A percentile compares a stretch with the other conserved stretches of the same genome.
phyloP scores from a whole-genome alignment of 306 rosid genomes.

The Prosopis cineraria region DNA sequence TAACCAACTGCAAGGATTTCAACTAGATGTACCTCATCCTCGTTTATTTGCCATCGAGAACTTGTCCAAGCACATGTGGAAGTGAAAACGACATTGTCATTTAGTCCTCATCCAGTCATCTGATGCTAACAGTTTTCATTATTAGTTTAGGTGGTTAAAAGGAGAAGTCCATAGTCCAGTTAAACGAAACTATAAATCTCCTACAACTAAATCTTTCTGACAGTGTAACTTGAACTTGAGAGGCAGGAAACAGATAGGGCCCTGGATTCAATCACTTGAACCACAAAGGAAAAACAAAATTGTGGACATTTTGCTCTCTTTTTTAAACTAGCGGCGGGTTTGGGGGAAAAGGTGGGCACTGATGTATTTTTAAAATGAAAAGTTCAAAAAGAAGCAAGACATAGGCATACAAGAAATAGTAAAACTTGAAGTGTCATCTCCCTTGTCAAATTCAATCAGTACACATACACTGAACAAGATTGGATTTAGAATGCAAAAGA shows the following conservation, averaged over 20 bases:
- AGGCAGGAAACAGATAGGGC: background rate
- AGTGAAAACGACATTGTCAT: background rate
- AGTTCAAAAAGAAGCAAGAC: constrained; percentile 7
- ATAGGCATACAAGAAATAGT: background rate
- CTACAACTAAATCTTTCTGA: background rate
- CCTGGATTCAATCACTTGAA: background rate
- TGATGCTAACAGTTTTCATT: background rate
- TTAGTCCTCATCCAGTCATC: background rate
- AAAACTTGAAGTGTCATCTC: background rate
- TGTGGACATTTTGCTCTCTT: background rate
- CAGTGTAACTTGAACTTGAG: background rate
- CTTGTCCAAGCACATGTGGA: background rate
- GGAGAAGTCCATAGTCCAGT: background rate
- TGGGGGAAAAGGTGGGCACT: background rate
- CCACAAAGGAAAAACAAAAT: background rate
- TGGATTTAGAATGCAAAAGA: background rate
- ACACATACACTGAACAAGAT: background rate
- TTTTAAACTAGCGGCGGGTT: background rate
- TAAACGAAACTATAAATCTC: background rate
- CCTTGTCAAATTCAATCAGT: background rate
- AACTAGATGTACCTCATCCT: background rate
- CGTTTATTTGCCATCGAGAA: background rate
- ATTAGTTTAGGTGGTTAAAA: background rate
- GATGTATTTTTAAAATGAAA: background rate
- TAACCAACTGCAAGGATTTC: background rate